phyloP scores from a whole-genome alignment of 352 stramenopile genomes.

The Hyaloperonospora arabidopsidis region DNA sequence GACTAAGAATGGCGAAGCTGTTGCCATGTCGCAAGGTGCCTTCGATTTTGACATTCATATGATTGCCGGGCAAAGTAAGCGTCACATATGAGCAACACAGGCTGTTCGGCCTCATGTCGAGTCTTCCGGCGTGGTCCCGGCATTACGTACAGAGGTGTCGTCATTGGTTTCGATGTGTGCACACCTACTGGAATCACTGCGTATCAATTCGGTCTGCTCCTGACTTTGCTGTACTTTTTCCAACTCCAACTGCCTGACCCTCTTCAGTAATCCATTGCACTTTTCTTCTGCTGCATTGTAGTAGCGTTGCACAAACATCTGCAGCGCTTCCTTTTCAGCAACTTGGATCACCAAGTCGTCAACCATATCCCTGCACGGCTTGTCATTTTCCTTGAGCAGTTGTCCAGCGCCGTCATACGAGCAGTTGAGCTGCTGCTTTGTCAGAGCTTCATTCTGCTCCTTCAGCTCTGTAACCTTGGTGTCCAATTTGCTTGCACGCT shows the following conservation, averaged over 20 bases:
- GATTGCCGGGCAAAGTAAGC: too few species aligned
- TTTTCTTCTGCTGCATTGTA: constrained; percentile 42
- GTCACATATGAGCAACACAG: too few species aligned
- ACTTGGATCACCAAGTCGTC: constrained; percentile 17
- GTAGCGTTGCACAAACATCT: constrained; percentile 44
- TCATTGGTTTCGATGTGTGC: constrained; percentile 29
- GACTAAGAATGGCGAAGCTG: too few species aligned
- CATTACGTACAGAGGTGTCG: constrained; percentile 26
- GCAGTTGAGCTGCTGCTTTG: constrained; percentile 4
- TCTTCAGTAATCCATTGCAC: constrained; percentile 28
- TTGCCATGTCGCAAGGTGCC: too few species aligned
- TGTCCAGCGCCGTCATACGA: constrained; percentile 16
- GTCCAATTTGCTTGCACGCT: constrained; percentile 13
- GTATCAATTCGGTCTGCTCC: constrained; percentile 27
- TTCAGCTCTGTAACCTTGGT: constrained; percentile 17
- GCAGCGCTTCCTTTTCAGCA: constrained; percentile 38
- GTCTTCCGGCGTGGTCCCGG: constrained; percentile 18
- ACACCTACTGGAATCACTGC: constrained; percentile 25
- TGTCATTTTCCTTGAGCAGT: constrained; percentile 7
- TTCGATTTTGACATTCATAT: too few species aligned
- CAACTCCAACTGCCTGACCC: constrained; percentile 28
- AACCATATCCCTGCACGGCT: background rate
- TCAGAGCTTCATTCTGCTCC: constrained; percentile 23
- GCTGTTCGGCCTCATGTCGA: constrained; percentile 6
- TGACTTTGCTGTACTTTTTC: constrained; percentile 9